A percentile compares a stretch with the other conserved stretches of the same genome.
Evolutionary conservation across 2,329 filamentous ascomycete species (phyloP).

Genomic region (Sclerotinia spermophila): DNA sequence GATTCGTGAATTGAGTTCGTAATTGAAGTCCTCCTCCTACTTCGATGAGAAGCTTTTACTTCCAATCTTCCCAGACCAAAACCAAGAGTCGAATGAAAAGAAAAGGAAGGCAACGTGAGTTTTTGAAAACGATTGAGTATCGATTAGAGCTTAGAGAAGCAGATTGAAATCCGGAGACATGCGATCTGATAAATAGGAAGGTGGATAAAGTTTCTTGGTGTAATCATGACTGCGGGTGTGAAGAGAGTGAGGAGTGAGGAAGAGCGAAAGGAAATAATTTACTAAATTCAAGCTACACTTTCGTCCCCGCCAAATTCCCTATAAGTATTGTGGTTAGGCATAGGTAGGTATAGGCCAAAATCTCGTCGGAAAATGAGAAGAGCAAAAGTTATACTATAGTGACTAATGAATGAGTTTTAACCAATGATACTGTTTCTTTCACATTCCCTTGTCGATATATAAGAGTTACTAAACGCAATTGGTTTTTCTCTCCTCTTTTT

Average conservation of each 20-base stretch:
- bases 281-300: slow-evolving; percentile 8
- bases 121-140: slow-evolving; percentile 13
- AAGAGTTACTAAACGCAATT: neutral
- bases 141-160: slow-evolving; percentile 8
- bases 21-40: slow-evolving; percentile 21
- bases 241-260: slow-evolving; percentile 4
- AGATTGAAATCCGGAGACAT: slow-evolving; percentile 7
- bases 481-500: neutral
- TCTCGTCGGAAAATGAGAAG: slow-evolving; percentile 7
- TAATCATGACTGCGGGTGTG: slow-evolving; percentile 19
- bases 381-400: neutral
- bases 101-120: slow-evolving; percentile 10
- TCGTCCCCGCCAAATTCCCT: slow-evolving; percentile 16
- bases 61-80: slow-evolving; percentile 12
- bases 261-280: slow-evolving; percentile 11
- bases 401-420: neutral
- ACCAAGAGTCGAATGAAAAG: neutral
- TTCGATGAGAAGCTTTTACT: slow-evolving; percentile 18
- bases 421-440: neutral
- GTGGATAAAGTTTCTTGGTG: slow-evolving; percentile 15
- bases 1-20: slow-evolving; percentile 14
- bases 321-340: slow-evolving; percentile 1
- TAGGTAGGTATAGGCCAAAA: slow-evolving; percentile 11
- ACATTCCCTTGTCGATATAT: neutral
- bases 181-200: slow-evolving; percentile 7